A percentile compares a stretch with the other conserved stretches of the same genome.
These are phyloP conservation scores for Phytophthora hybrid DNA, from an alignment of 352 stramenopile genomes.

Conservation along the genomic window DNA sequence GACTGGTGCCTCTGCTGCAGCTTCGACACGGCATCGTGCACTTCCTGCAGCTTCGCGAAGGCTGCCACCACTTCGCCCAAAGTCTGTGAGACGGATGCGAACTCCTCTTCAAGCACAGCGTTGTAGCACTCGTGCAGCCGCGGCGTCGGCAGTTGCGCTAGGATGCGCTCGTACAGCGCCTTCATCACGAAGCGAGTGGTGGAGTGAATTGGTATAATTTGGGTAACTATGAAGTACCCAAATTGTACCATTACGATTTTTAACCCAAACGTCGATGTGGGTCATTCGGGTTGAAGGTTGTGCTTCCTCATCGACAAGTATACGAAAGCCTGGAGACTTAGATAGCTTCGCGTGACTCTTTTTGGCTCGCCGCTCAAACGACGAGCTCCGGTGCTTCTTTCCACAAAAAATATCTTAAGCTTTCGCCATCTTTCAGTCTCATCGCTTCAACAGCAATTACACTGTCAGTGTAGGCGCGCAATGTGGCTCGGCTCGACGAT, in stretches of 20 bases:
- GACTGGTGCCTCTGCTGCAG: constrained; percentile 12
- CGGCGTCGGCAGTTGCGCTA: constrained; percentile 2
- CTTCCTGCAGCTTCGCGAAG: constrained; percentile 21
- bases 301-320: no score
- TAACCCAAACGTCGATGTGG: background rate
- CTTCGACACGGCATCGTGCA: constrained; percentile 20
- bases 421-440: no score
- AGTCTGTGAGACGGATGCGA: background rate
- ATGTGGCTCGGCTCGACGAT: no score
- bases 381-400: no score
- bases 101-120: constrained; percentile 11
- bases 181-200: background rate
- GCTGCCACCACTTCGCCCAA: constrained; percentile 12
- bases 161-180: constrained; percentile 13
- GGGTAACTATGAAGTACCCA: no score
- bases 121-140: constrained; percentile 15
- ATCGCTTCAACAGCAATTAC: no score
- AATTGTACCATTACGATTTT: background rate
- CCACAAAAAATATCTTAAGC: no score
- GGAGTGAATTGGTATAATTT: background rate
- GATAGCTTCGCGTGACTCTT: no score
- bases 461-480: no score
- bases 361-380: no score
- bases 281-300: no score
- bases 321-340: no score